phyloP scores from a whole-genome alignment of 495 filamentous ascomycete genomes.

The Pyronema domesticum region DNA sequence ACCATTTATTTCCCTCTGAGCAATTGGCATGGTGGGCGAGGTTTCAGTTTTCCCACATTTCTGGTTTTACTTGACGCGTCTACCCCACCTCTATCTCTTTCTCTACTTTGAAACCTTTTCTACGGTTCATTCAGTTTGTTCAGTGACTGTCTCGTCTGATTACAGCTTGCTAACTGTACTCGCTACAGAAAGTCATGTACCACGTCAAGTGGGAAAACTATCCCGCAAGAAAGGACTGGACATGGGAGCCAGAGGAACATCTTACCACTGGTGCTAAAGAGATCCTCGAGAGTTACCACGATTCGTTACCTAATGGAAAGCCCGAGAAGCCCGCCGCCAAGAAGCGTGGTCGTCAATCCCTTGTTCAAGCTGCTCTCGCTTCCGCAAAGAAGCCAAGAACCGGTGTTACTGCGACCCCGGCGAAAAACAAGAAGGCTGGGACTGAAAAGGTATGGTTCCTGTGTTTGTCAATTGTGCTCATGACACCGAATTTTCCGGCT shows the following conservation, averaged over 20 bases:
- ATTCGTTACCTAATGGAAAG: slow-evolving; percentile 3
- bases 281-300: slow-evolving; percentile 29
- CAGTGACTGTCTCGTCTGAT: not conserved
- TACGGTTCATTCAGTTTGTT: not conserved
- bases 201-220: slow-evolving; percentile 47
- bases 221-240: slow-evolving; percentile 38
- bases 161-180: not conserved
- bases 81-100: not conserved
- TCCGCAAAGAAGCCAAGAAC: slow-evolving; percentile 23
- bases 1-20: not conserved
- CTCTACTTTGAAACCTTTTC: slow-evolving; percentile 17
- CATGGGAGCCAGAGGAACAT: slow-evolving; percentile 45
- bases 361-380: not conserved
- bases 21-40: not conserved
- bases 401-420: slow-evolving; percentile 15
- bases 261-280: slow-evolving; percentile 34
- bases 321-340: slow-evolving; percentile 7
- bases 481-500: slow-evolving; percentile 10
- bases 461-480: no score
- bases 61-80: not conserved
- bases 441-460: no score
- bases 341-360: slow-evolving; percentile 15
- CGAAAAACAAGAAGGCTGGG: no score
- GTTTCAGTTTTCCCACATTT: not conserved
- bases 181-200: slow-evolving; percentile 27